Evolutionary conservation across 73 alveolate species (phyloP).

Genomic region (Paramecium primaurelia): DNA sequence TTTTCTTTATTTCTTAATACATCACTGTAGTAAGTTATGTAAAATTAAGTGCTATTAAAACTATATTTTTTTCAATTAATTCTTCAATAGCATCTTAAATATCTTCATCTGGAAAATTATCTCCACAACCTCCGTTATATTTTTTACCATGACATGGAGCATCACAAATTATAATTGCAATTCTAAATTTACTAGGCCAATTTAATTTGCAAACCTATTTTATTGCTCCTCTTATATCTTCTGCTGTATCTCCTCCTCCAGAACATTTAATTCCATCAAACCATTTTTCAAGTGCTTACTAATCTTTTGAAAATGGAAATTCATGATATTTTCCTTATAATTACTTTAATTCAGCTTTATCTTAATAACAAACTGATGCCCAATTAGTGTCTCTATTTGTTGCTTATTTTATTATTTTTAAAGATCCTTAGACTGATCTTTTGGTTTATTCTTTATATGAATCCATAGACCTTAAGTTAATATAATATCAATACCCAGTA

Average conservation of each 20-base stretch:
- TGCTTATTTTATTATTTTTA: not conserved
- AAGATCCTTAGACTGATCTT: not conserved
- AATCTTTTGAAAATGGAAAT: not conserved
- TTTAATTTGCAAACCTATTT: not conserved
- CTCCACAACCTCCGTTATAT: not conserved
- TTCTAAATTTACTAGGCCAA: not conserved
- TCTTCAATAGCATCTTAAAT: not conserved
- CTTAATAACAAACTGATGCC: conserved; percentile 15
- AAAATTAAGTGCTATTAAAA: not conserved
- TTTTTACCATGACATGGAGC: conserved; percentile 18
- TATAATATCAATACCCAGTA: not conserved
- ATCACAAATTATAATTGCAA: conserved; percentile 11
- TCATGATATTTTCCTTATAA: not conserved
- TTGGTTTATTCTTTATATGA: not conserved
- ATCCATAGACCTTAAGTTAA: not conserved
- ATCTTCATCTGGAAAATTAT: not conserved
- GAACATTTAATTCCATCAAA: not conserved
- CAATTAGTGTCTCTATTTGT: conserved; percentile 28
- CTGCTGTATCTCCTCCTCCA: conserved; percentile 13
- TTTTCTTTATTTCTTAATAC: not conserved
- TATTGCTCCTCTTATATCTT: not conserved
- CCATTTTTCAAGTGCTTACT: not conserved
- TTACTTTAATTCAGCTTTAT: not conserved
- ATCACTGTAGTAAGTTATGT: not conserved
- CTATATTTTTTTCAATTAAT: not conserved